phyloP scores from a whole-genome alignment of 257 asterid genomes.

The Jacaranda copaia region DNA sequence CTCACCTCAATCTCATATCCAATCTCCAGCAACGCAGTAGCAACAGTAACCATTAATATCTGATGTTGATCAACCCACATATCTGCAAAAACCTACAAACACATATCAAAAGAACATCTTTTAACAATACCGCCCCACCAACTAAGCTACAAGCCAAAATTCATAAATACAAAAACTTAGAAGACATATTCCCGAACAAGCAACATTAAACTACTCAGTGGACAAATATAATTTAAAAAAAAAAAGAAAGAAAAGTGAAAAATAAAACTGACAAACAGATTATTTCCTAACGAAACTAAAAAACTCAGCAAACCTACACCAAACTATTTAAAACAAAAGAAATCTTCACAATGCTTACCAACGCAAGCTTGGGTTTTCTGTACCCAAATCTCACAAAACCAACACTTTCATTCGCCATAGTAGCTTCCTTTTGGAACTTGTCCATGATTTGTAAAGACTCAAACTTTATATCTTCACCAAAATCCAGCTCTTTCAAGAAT shows the following conservation, averaged over 20 bases:
- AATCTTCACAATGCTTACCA: constrained; percentile 52
- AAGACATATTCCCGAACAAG: too few relatives aligned
- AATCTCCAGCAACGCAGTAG: constrained; percentile 66
- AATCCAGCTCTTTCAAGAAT: constrained; percentile 68
- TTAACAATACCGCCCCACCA: constrained; percentile 32
- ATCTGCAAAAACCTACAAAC: constrained; percentile 77
- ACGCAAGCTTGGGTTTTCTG: constrained; percentile 76
- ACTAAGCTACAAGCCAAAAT: constrained; percentile 9
- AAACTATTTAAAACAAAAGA: neutral
- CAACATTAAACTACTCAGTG: too few relatives aligned
- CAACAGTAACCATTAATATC: constrained; percentile 78
- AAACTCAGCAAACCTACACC: neutral
- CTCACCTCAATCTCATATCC: constrained; percentile 94
- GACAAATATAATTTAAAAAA: neutral
- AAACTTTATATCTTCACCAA: constrained; percentile 79
- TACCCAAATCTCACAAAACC: constrained; percentile 62
- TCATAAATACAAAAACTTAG: too few relatives aligned
- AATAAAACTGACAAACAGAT: neutral
- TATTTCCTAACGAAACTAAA: neutral
- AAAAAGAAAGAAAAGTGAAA: neutral
- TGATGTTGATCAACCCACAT: constrained; percentile 78
- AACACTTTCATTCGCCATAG: constrained; percentile 45
- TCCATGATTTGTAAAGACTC: constrained; percentile 58
- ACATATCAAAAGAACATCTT: constrained; percentile 28
- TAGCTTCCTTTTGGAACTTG: constrained; percentile 58